Conservation (phyloP, 83 land plant genomes). For the Diphasiastrum complanatum region DNA sequence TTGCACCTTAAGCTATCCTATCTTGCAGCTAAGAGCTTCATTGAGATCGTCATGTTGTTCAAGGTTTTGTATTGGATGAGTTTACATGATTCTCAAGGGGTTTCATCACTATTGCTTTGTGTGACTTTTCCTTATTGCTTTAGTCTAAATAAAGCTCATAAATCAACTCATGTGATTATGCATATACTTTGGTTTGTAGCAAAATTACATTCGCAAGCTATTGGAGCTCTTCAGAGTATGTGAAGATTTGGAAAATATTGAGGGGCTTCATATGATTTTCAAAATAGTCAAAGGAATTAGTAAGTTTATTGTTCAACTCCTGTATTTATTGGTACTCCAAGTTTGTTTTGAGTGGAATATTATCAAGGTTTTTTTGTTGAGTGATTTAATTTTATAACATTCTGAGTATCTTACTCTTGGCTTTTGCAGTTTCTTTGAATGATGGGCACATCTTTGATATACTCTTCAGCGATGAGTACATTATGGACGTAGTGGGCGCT, state of each 20-base stretch:
- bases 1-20: neutral
- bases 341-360: neutral
- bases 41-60: neutral
- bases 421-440: constrained; percentile 76
- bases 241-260: constrained; percentile 76
- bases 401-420: neutral
- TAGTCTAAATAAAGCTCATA: too few species aligned
- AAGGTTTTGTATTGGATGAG: neutral
- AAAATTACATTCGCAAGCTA: constrained; percentile 67
- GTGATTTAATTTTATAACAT: neutral
- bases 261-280: constrained; percentile 74
- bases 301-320: constrained; percentile 33
- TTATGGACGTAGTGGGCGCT: constrained; percentile 84
- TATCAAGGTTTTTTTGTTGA: neutral
- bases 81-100: too few species aligned
- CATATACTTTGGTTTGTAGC: constrained; percentile 52
- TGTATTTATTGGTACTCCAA: neutral
- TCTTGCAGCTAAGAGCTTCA: too few species aligned
- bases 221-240: constrained; percentile 62
- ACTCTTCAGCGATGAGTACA: constrained; percentile 72
- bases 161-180: too few species aligned
- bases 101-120: too few species aligned
- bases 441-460: constrained; percentile 70
- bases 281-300: constrained; percentile 79
- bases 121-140: too few species aligned